Evolutionary conservation across 2,329 filamentous ascomycete species (phyloP).

Genomic region (Neonectria magnoliae): DNA sequence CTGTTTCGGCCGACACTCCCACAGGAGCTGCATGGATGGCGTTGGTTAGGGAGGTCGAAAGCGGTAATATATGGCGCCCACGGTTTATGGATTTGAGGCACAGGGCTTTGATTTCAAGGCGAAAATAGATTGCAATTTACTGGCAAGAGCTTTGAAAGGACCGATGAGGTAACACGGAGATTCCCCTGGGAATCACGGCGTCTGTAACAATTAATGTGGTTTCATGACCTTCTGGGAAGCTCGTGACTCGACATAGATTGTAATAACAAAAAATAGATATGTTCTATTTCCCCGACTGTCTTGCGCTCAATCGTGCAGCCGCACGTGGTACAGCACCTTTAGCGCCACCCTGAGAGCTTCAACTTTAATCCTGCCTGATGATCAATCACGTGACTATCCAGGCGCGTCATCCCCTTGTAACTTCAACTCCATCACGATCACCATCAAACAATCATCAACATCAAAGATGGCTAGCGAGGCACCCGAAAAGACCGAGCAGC

Average conservation of each 20-base stretch:
- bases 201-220: conserved; percentile 15
- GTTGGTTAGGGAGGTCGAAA: conserved; percentile 43
- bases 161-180: background rate
- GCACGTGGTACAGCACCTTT: background rate
- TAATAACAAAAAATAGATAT: conserved; percentile 10
- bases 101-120: conserved; percentile 32
- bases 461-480: conserved; percentile 50
- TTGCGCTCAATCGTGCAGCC: background rate
- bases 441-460: conserved; percentile 24
- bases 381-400: conserved; percentile 36
- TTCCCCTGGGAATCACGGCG: background rate
- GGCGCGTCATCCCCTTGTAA: conserved; percentile 22
- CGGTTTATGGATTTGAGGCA: conserved; percentile 37
- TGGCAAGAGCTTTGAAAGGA: background rate
- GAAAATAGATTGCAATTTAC: conserved; percentile 40
- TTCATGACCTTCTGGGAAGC: background rate
- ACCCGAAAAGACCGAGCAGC: conserved; percentile 47
- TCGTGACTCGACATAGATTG: conserved; percentile 9
- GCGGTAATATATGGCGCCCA: conserved; percentile 43
- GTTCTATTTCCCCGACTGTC: background rate
- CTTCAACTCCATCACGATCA: conserved; percentile 28
- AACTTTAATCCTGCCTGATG: background rate
- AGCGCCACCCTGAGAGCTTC: background rate
- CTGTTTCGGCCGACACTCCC: conserved; percentile 9
- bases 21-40: conserved; percentile 46